These are phyloP conservation scores for Gossypium schwendimanii DNA, from an alignment of 441 rosid genomes.

Conservation along the genomic window DNA sequence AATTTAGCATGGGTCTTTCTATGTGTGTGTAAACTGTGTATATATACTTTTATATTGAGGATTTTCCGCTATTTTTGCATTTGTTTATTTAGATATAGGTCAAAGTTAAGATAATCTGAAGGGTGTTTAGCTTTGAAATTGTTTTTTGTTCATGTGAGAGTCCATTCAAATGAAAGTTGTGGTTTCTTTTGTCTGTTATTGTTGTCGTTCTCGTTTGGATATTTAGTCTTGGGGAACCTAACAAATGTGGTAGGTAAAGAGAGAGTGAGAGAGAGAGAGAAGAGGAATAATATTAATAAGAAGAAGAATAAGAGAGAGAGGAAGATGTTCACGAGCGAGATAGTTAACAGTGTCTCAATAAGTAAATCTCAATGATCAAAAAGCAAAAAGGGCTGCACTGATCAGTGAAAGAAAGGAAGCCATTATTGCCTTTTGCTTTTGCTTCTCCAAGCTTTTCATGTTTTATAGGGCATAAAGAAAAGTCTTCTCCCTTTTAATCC, in stretches of 20 bases:
- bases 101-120: background rate
- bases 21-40: background rate
- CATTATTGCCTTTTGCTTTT: slow-evolving; percentile 34
- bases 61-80: background rate
- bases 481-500: background rate
- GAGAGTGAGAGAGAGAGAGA: background rate
- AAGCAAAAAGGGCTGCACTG: slow-evolving; percentile 6
- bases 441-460: slow-evolving; percentile 14
- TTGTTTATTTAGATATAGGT: background rate
- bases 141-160: background rate
- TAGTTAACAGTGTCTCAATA: background rate
- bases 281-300: background rate
- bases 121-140: background rate
- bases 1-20: background rate
- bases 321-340: slow-evolving; percentile 5
- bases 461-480: slow-evolving; percentile 6
- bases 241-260: slow-evolving; percentile 19
- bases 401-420: slow-evolving; percentile 31
- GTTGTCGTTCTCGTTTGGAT: slow-evolving; percentile 21
- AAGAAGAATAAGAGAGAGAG: background rate
- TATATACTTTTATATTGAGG: background rate
- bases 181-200: slow-evolving; percentile 23
- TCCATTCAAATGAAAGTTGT: background rate
- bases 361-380: slow-evolving; percentile 27
- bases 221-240: slow-evolving; percentile 12